Evolutionary conservation across 2,329 filamentous ascomycete genomes (phyloP).

Genomic region (Thelonectria blattea): DNA sequence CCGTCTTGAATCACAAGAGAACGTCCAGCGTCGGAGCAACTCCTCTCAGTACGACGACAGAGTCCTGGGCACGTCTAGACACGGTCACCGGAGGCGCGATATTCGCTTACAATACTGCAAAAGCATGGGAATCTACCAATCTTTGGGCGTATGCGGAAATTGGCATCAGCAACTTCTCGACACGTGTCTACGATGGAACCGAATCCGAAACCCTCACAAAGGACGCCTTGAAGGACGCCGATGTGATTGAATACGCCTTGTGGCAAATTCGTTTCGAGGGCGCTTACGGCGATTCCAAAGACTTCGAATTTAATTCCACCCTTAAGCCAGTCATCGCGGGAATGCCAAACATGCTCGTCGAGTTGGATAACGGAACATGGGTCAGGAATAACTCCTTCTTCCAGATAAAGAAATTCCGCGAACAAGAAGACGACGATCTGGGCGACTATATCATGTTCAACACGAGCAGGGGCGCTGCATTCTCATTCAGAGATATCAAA

Average conservation of each 20-base stretch:
- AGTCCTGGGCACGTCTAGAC: neutral
- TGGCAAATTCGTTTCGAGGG: neutral
- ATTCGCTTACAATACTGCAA: neutral
- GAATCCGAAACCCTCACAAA: neutral
- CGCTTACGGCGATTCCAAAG: neutral
- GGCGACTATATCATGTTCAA: neutral
- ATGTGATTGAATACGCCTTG: neutral
- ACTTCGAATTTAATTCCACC: neutral
- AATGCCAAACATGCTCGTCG: neutral
- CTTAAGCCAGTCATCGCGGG: neutral
- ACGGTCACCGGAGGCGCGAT: neutral
- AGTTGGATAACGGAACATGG: neutral
- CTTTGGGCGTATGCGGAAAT: neutral
- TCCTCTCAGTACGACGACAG: neutral
- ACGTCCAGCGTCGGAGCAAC: neutral
- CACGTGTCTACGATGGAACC: neutral
- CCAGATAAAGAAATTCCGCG: neutral
- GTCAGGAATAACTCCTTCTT: neutral
- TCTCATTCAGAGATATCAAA: neutral
- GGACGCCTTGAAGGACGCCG: neutral
- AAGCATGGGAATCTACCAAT: neutral
- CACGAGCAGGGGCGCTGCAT: neutral
- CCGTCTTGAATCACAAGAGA: conserved; percentile 19
- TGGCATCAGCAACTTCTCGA: neutral
- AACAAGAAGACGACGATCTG: neutral